These are phyloP conservation scores for Cladosporium velox DNA, from an alignment of 2,329 filamentous ascomycete species.

Conservation along the genomic window DNA sequence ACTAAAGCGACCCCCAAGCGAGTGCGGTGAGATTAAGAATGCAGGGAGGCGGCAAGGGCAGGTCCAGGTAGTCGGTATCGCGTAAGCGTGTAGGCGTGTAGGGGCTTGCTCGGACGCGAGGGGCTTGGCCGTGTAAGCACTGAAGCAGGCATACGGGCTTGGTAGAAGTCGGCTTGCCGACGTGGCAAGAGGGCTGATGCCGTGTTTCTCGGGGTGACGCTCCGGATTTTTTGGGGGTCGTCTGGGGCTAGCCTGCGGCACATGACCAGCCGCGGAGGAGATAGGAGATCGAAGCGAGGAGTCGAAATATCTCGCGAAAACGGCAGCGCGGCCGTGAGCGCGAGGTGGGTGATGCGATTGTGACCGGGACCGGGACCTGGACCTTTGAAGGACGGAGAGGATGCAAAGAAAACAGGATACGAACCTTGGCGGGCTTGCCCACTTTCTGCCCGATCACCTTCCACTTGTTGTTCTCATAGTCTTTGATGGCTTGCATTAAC, in stretches of 20 bases:
- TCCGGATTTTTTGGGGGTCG: not conserved
- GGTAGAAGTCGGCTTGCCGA: not conserved
- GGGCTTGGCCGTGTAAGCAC: not conserved
- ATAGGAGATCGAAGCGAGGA: not conserved
- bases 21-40: not conserved
- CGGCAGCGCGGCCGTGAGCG: not conserved
- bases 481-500: slow-evolving; percentile 90
- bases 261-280: not conserved
- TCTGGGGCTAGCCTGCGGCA: not conserved
- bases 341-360: no score
- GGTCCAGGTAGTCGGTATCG: not conserved
- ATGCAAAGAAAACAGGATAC: slow-evolving; percentile 24
- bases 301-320: not conserved
- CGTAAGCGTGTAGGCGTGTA: not conserved
- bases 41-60: not conserved
- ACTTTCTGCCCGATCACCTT: slow-evolving; percentile 96
- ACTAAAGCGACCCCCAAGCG: no score
- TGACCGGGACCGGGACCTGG: not conserved
- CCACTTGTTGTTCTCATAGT: slow-evolving; percentile 99
- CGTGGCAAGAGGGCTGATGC: not conserved
- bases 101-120: not conserved
- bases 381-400: no score
- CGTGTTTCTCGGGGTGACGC: not conserved
- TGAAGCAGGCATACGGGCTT: not conserved
- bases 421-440: slow-evolving; percentile 92